Conservation (phyloP, 768 basidiomycete species). For the Dioszegia hungarica region DNA sequence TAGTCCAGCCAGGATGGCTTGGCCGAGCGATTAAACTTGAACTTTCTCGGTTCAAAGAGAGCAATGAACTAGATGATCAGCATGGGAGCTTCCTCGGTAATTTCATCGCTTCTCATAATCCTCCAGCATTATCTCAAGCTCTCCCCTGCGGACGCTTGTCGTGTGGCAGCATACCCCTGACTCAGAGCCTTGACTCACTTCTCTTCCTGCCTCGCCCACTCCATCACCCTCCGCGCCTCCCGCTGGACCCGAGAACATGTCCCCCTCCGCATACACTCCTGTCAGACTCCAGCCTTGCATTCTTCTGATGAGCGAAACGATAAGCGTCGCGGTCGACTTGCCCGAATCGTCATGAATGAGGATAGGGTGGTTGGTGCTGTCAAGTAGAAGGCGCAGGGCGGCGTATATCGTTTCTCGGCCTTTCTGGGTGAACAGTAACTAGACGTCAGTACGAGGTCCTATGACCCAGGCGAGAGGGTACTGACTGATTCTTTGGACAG, state of each 20-base stretch:
- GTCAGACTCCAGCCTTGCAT: slow-evolving; percentile 35
- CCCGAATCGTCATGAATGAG: slow-evolving; percentile 44
- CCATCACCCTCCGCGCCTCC: slow-evolving; percentile 41
- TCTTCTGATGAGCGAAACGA: slow-evolving; percentile 22
- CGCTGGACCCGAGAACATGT: slow-evolving; percentile 44
- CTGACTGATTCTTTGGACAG: slow-evolving; percentile 33
- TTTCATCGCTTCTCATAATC: no score
- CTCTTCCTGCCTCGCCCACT: slow-evolving; percentile 37
- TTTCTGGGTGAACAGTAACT: slow-evolving; percentile 16
- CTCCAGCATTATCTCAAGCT: no score
- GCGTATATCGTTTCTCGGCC: slow-evolving; percentile 14
- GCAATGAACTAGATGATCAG: slow-evolving; percentile 36
- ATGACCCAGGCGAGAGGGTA: not conserved
- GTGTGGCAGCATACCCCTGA: no score
- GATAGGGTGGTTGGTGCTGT: slow-evolving; percentile 37
- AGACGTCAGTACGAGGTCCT: not conserved
- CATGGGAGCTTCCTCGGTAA: no score
- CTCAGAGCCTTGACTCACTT: no score
- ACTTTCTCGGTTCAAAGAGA: slow-evolving; percentile 37
- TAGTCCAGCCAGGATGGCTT: slow-evolving; percentile 30
- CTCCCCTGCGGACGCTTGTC: no score
- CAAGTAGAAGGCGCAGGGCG: slow-evolving; percentile 27
- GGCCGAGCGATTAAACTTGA: slow-evolving; percentile 18
- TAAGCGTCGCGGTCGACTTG: slow-evolving; percentile 28
- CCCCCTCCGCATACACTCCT: slow-evolving; percentile 29